A percentile compares a stretch with the other conserved stretches of the same genome.
phyloP scores from a whole-genome alignment of 768 basidiomycete species.

The Omphalotus guepiniiformis region DNA sequence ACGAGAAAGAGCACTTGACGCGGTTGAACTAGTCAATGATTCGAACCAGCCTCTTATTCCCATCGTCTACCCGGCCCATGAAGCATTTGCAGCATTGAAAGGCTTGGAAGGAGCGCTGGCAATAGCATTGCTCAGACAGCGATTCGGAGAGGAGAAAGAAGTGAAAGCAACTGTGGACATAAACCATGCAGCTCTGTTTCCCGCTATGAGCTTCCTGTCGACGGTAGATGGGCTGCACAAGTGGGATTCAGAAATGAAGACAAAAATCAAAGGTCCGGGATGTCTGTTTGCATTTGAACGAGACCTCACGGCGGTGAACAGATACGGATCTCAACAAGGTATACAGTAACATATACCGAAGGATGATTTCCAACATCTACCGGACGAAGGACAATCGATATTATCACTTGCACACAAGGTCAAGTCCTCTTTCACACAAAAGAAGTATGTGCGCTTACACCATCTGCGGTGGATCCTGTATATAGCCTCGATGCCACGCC shows the following conservation, averaged over 20 bases:
- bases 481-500: slow-evolving; percentile 4
- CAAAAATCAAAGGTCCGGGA: not conserved
- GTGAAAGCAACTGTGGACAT: slow-evolving; percentile 1
- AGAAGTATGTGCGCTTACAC: not conserved
- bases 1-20: not conserved
- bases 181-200: slow-evolving; percentile 4
- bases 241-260: slow-evolving; percentile 5
- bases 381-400: slow-evolving; percentile 4
- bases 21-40: not conserved
- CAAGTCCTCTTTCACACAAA: not conserved
- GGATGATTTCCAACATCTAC: slow-evolving; percentile 6
- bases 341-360: slow-evolving; percentile 7
- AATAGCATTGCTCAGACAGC: not conserved
- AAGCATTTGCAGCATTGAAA: slow-evolving; percentile 8
- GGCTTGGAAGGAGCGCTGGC: slow-evolving; percentile 1
- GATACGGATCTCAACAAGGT: slow-evolving; percentile 7
- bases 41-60: slow-evolving; percentile 3
- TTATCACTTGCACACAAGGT: slow-evolving; percentile 5
- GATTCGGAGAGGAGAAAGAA: slow-evolving; percentile 1
- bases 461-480: no score
- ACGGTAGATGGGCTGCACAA: slow-evolving; percentile 2
- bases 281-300: not conserved
- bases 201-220: slow-evolving; percentile 5
- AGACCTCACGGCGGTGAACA: not conserved
- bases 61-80: slow-evolving; percentile 1